Evolutionary conservation across 129 eudicot genomes (phyloP).

Genomic region (Ambrosia artemisiifolia): DNA sequence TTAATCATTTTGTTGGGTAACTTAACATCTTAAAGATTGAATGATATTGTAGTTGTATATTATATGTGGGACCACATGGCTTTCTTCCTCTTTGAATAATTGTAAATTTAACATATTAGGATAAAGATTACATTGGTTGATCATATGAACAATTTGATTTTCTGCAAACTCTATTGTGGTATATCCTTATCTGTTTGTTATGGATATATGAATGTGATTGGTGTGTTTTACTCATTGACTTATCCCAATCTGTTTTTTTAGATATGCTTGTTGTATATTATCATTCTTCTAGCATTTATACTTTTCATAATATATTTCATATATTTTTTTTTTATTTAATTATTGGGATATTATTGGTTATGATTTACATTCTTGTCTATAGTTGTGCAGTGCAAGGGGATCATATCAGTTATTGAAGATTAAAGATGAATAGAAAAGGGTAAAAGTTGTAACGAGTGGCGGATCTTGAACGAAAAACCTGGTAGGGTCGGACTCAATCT

Average conservation of each 20-base stretch:
- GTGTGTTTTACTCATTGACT: constrained; percentile 12
- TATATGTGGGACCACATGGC: constrained; percentile 1
- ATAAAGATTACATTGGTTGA: constrained; percentile 12
- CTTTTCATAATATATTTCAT: background rate
- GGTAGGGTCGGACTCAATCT: too few species aligned
- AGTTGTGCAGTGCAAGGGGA: too few species aligned
- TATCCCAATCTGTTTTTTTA: constrained; percentile 10
- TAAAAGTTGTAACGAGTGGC: too few species aligned
- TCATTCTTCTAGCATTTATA: constrained; percentile 1
- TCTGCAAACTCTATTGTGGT: constrained; percentile 23
- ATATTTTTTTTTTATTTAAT: background rate
- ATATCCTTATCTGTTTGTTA: constrained; percentile 15
- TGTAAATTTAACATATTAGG: constrained; percentile 13
- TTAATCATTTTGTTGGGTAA: constrained; percentile 21
- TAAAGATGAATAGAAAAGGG: background rate
- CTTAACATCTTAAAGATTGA: constrained; percentile 8
- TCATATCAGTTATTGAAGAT: background rate
- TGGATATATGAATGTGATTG: constrained; percentile 17
- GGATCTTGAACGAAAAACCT: too few species aligned
- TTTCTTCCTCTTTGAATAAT: background rate
- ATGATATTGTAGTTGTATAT: constrained; percentile 11
- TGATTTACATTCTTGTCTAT: background rate
- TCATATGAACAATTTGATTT: constrained; percentile 16
- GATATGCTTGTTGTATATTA: background rate
- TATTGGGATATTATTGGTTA: background rate